A percentile compares a stretch with the other conserved stretches of the same genome.
phyloP scores from a whole-genome alignment of 257 asterid species.

The Solanum chmielewskii region DNA sequence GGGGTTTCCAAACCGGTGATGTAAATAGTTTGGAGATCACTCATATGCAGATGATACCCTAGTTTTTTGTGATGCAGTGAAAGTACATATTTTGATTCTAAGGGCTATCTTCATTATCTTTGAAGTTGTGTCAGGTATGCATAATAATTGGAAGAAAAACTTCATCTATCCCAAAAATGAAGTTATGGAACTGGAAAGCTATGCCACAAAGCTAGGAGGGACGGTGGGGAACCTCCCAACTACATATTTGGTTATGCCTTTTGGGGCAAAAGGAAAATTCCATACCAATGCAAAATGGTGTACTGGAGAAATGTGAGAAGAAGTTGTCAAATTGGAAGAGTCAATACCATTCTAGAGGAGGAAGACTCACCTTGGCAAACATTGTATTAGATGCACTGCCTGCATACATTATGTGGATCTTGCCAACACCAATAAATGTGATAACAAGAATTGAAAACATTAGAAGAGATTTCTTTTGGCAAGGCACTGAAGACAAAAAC shows the following conservation, averaged over 20 bases:
- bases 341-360: neutral
- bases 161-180: too few species aligned
- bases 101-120: too few species aligned
- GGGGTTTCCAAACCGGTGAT: too few species aligned
- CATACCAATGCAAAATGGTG: neutral
- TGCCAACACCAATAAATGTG: neutral
- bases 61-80: too few species aligned
- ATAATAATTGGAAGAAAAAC: too few species aligned
- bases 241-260: neutral
- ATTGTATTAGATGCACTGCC: neutral
- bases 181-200: neutral
- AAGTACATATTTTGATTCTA: too few species aligned
- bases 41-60: too few species aligned
- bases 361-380: neutral
- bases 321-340: neutral
- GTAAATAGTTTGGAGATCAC: too few species aligned
- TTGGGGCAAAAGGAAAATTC: neutral
- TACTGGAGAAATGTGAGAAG: neutral
- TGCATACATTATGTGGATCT: neutral
- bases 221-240: neutral
- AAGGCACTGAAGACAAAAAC: neutral
- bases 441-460: neutral
- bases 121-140: too few species aligned
- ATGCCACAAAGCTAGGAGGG: neutral
- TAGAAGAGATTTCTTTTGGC: neutral